Evolutionary conservation across 306 rosid genomes (phyloP).

Genomic region (Ziziphus jujuba): DNA sequence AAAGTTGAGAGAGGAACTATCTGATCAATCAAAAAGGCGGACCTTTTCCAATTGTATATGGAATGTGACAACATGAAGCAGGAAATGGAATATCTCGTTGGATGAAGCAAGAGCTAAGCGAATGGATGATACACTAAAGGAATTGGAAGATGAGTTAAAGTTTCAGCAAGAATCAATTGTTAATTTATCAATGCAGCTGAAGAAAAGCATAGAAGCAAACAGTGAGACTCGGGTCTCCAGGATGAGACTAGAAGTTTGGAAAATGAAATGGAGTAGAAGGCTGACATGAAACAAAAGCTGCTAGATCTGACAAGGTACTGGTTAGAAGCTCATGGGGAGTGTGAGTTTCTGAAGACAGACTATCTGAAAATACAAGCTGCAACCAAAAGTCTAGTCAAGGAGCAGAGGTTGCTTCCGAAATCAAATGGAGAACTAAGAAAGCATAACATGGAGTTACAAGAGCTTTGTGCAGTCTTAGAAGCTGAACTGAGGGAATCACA

Average conservation of each 20-base stretch:
- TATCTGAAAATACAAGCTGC: too few species aligned
- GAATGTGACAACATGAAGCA: slow-evolving; percentile 27
- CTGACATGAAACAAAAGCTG: slow-evolving; percentile 18
- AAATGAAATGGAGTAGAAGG: slow-evolving; percentile 39
- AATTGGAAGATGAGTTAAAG: slow-evolving; percentile 50
- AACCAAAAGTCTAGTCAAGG: too few species aligned
- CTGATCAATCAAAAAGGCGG: slow-evolving; percentile 36
- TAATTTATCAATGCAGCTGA: slow-evolving; percentile 55
- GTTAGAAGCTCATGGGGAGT: slow-evolving; percentile 46
- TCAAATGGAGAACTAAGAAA: slow-evolving; percentile 46
- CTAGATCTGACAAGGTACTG: slow-evolving; percentile 28
- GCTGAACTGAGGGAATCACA: slow-evolving; percentile 44
- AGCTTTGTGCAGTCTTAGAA: slow-evolving; percentile 42
- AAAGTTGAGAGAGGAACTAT: slow-evolving; percentile 40
- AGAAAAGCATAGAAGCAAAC: slow-evolving; percentile 58
- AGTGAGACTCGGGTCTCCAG: slow-evolving; percentile 48
- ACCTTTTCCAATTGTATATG: slow-evolving; percentile 37
- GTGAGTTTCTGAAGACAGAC: too few species aligned
- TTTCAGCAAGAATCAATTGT: slow-evolving; percentile 59
- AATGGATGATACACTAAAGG: slow-evolving; percentile 28
- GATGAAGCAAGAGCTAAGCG: slow-evolving; percentile 27
- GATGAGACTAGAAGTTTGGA: slow-evolving; percentile 39
- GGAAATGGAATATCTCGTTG: slow-evolving; percentile 39
- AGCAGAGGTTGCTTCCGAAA: too few species aligned
- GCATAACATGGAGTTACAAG: slow-evolving; percentile 39